Percentiles rank a stretch among this genome's conserved stretches.
Evolutionary conservation across 768 basidiomycete genomes (phyloP).

Genomic region (Trametes cinnabarina): DNA sequence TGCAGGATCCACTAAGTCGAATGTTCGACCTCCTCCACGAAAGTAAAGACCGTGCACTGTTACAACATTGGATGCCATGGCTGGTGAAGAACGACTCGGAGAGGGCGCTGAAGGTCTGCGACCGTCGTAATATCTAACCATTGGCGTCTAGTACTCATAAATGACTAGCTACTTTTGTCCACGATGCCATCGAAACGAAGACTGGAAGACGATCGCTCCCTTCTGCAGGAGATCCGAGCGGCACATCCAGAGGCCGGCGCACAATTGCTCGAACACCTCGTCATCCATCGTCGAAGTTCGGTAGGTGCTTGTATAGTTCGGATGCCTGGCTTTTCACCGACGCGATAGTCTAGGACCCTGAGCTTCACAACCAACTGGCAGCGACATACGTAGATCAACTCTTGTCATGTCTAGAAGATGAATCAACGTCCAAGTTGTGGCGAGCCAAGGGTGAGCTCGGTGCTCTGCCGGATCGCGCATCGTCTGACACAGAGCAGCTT

Average conservation of each 20-base stretch:
- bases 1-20: conserved; percentile 59
- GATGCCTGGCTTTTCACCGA: background rate
- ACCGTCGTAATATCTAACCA: conserved; percentile 8
- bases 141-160: background rate
- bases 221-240: conserved; percentile 55
- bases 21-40: conserved; percentile 57
- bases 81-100: conserved; percentile 66
- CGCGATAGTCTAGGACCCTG: conserved; percentile 43
- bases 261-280: conserved; percentile 78
- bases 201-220: conserved; percentile 57
- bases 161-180: conserved; percentile 56
- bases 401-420: conserved; percentile 45
- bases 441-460: conserved; percentile 56
- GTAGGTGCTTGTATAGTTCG: conserved; percentile 36
- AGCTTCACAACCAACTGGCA: conserved; percentile 69
- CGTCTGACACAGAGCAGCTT: conserved; percentile 14
- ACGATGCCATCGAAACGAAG: conserved; percentile 55
- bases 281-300: conserved; percentile 62
- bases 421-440: conserved; percentile 62
- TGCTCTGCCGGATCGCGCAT: background rate
- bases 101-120: conserved; percentile 64
- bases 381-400: conserved; percentile 54
- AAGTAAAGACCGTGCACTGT: conserved; percentile 57
- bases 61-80: conserved; percentile 81
- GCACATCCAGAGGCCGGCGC: conserved; percentile 60